These are phyloP conservation scores for Primulina huaijiensis DNA, from an alignment of 257 asterid species.

Conservation along the genomic window DNA sequence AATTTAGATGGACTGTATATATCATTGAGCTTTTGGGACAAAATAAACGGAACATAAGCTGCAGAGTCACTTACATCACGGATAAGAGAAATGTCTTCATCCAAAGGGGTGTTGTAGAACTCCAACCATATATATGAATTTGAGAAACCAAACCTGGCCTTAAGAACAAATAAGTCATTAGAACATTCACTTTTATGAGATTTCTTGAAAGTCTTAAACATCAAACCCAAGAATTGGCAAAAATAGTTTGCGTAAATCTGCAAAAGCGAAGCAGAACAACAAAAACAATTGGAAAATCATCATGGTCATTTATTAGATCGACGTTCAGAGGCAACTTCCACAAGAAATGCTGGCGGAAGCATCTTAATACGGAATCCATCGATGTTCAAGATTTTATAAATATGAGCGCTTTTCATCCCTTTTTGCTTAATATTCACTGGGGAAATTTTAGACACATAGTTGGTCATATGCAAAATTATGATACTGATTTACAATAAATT, in stretches of 20 bases:
- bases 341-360: not conserved
- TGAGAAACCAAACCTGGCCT: slow-evolving; percentile 73
- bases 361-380: not conserved
- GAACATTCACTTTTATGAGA: slow-evolving; percentile 5
- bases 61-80: slow-evolving; percentile 58
- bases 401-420: not conserved
- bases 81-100: slow-evolving; percentile 72
- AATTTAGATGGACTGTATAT: slow-evolving; percentile 19
- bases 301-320: not conserved
- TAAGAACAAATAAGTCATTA: slow-evolving; percentile 14
- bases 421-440: not conserved
- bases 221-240: not conserved
- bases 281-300: not conserved
- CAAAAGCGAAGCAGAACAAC: not conserved
- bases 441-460: not conserved
- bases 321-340: not conserved
- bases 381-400: not conserved
- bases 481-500: not conserved
- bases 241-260: not conserved
- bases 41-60: slow-evolving; percentile 18
- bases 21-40: slow-evolving; percentile 19
- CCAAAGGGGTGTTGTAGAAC: slow-evolving; percentile 76
- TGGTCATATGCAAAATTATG: not conserved
- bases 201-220: not conserved
- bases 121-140: slow-evolving; percentile 91